Percentiles rank a stretch among this genome's conserved stretches.
Evolutionary conservation across 2,329 filamentous ascomycete species (phyloP).

Genomic region (Fusarium tuaranense): DNA sequence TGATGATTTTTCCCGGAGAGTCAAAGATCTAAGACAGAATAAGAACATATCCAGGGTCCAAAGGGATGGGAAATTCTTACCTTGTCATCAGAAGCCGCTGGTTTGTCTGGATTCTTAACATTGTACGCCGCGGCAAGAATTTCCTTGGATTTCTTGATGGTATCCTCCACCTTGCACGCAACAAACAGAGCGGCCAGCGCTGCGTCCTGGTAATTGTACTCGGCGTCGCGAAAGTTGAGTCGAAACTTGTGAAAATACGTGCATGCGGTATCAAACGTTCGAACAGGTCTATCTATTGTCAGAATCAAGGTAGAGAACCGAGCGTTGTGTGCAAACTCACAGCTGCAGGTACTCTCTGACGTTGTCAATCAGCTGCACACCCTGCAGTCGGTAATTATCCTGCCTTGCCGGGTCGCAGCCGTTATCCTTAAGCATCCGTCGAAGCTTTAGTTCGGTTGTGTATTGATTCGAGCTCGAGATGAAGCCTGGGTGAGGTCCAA

Average conservation of each 20-base stretch:
- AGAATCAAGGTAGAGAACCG: slow-evolving; percentile 6
- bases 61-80: slow-evolving; percentile 58
- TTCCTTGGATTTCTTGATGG: slow-evolving; percentile 94
- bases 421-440: slow-evolving; percentile 76
- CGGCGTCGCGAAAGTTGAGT: slow-evolving; percentile 83
- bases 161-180: slow-evolving; percentile 98
- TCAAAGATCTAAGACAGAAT: slow-evolving; percentile 76
- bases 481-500: slow-evolving; percentile 60
- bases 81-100: slow-evolving; percentile 82
- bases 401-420: slow-evolving; percentile 82
- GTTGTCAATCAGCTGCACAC: slow-evolving; percentile 89
- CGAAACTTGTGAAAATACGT: slow-evolving; percentile 96
- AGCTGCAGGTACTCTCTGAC: slow-evolving; percentile 83
- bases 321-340: slow-evolving; percentile 54
- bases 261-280: slow-evolving; percentile 91
- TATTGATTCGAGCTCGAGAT: slow-evolving; percentile 73
- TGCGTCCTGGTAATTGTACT: slow-evolving; percentile 89
- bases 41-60: background rate
- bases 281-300: slow-evolving; percentile 73
- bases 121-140: slow-evolving; percentile 93
- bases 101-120: slow-evolving; percentile 77
- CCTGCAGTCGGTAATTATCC: slow-evolving; percentile 83
- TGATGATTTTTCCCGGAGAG: slow-evolving; percentile 79
- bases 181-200: slow-evolving; percentile 90
- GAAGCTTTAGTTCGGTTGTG: slow-evolving; percentile 83